phyloP scores from a whole-genome alignment of 2,329 filamentous ascomycete genomes.

The Stenocarpella maydis region DNA sequence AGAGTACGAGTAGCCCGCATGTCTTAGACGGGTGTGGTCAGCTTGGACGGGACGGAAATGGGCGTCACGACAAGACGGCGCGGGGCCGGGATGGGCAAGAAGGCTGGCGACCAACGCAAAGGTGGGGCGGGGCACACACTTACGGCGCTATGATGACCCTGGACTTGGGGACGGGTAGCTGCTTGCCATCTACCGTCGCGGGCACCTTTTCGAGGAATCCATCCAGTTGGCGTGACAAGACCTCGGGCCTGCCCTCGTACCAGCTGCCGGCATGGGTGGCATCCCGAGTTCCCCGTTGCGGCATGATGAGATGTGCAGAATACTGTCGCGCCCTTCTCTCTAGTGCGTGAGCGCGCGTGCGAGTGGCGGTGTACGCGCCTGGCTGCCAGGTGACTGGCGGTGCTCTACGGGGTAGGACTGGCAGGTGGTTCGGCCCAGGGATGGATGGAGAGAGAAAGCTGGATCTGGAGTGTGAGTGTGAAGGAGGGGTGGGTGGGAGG shows the following conservation, averaged over 20 bases:
- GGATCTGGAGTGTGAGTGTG: background rate
- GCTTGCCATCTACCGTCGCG: slow-evolving; percentile 63
- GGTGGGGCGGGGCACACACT: slow-evolving; percentile 50
- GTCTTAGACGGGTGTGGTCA: slow-evolving; percentile 60
- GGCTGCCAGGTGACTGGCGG: background rate
- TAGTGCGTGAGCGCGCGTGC: too few relatives aligned
- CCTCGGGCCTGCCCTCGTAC: slow-evolving; percentile 72
- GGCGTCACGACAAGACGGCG: background rate
- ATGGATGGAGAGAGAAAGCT: background rate
- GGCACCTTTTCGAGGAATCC: slow-evolving; percentile 78
- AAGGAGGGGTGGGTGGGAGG: too few relatives aligned
- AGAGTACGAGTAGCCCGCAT: slow-evolving; percentile 93
- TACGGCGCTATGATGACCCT: slow-evolving; percentile 93
- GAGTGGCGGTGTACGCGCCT: background rate
- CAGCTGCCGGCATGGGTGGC: slow-evolving; percentile 87
- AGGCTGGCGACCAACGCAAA: background rate
- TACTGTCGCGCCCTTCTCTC: background rate
- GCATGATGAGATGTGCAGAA: slow-evolving; percentile 38
- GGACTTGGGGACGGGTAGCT: slow-evolving; percentile 75
- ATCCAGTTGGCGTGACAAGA: slow-evolving; percentile 76
- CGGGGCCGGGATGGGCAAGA: slow-evolving; percentile 22
- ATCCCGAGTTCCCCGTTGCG: slow-evolving; percentile 48
- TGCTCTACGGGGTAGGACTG: background rate
- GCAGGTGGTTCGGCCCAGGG: background rate
- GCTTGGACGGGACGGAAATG: background rate